Evolutionary conservation across 1,139 yeast genomes (phyloP), one percentile per base, ranked within the genome.

Genomic region (Pichia sp.): DNA sequence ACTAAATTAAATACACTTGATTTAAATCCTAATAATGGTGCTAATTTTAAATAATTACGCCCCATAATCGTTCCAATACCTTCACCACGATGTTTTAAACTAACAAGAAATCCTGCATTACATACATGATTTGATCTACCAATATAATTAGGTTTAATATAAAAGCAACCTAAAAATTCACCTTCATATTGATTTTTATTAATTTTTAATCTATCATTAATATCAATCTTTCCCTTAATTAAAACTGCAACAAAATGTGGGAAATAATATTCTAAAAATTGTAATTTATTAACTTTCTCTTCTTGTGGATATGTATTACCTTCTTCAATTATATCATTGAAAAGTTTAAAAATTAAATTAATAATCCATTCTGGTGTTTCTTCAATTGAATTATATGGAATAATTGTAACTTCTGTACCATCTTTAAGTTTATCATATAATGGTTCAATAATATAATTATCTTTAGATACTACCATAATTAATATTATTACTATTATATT

Each of bases 1-100:
- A 87, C 95, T 44, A 87, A 68, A 60, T 87, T 87, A 68, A 83
- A 87, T n/a, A 87, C 89, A 8, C 87, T 79, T 57, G 83, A 84
- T 5, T 72, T 77, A 63, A 80, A 87, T 0, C 95, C 95, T 37
- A 86, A 64, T 43, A 69, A 57, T 0, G 89, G 87, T 0, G 89
- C 95, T 73, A 81, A 75, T 37, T 64, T 61, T 37, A 85, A 59
- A 56, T 83, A 87, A 38, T 71, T 65, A 45, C 64, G 62, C 8
- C 90, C 95, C 59, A 87, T 59, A 25, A 72, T 73, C 35, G 67
- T 69, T 1, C 95, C 95, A 11, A 83, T 61, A 1, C 80, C 76
- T 40, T 71, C 59, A 0, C 90, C 89, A 51, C 95, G 68, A 40
- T 67, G 66, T 0, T 51, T 47, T 23, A 70, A 69, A 49, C 73